Evolutionary conservation across 1,139 yeast genomes (phyloP).

Genomic region (Lodderomyces metapsilosis): DNA sequence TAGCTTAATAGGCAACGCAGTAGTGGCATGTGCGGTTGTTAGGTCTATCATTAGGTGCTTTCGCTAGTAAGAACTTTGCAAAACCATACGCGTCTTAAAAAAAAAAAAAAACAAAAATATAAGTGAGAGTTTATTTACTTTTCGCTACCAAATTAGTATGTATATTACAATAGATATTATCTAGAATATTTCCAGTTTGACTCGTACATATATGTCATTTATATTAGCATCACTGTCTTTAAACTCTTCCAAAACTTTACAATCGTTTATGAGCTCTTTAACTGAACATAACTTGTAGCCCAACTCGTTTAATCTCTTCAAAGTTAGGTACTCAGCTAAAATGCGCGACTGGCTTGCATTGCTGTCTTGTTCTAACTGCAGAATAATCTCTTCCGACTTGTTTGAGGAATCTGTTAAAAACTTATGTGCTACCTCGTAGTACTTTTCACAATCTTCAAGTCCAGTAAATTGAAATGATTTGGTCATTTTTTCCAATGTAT

Average conservation of each 20-base stretch:
- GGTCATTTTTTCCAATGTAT: slow-evolving; percentile 5
- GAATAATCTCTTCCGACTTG: slow-evolving; percentile 3
- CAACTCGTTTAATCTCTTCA: slow-evolving; percentile 11
- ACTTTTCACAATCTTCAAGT: slow-evolving; percentile 7
- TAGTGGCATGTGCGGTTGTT: slow-evolving; percentile 4
- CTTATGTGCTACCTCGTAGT: slow-evolving; percentile 3
- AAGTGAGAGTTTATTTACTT: too few species aligned
- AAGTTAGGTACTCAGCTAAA: slow-evolving; percentile 6
- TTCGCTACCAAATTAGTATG: background rate
- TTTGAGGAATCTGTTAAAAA: slow-evolving; percentile 6
- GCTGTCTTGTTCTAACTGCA: background rate
- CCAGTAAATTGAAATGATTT: slow-evolving; percentile 5
- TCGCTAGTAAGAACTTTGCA: background rate
- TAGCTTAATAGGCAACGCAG: slow-evolving; percentile 63
- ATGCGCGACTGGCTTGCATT: background rate
- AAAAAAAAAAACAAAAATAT: background rate
- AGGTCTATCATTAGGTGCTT: background rate
- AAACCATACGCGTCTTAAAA: background rate
- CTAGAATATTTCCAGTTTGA: slow-evolving; percentile 9
- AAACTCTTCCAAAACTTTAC: slow-evolving; percentile 11
- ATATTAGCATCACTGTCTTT: slow-evolving; percentile 10
- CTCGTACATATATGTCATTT: slow-evolving; percentile 8
- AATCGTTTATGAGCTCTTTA: slow-evolving; percentile 10
- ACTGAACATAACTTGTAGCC: slow-evolving; percentile 6
- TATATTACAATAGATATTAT: background rate